These are phyloP conservation scores for Neoboletus subvelutipes DNA, from an alignment of 768 basidiomycete species.

Conservation along the genomic window DNA sequence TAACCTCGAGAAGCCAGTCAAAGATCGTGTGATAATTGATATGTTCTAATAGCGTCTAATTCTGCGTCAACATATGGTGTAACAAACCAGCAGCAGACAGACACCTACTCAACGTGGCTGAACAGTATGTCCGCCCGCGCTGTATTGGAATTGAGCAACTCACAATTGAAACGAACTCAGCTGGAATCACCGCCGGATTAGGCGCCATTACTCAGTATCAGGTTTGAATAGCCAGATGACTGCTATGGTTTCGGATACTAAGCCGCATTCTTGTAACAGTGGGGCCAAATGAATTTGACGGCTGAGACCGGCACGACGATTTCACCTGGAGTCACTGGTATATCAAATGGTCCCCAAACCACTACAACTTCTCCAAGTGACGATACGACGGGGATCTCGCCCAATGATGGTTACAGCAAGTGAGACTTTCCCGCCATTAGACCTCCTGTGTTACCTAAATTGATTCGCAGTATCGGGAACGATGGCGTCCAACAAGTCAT, in stretches of 20 bases:
- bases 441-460: conserved; percentile 1
- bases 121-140: conserved; percentile 35
- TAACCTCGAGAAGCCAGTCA: conserved; percentile 1
- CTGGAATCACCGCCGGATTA: conserved; percentile 40
- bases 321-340: conserved; percentile 28
- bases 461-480: conserved; percentile 27
- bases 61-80: conserved; percentile 45
- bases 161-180: conserved; percentile 25
- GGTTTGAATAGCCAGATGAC: conserved; percentile 14
- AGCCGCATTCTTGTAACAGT: conserved; percentile 35
- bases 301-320: conserved; percentile 47
- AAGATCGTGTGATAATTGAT: conserved; percentile 1
- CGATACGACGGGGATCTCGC: conserved; percentile 49
- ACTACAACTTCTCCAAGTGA: conserved; percentile 33
- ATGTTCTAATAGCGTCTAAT: conserved; percentile 13
- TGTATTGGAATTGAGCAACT: background rate
- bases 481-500: conserved; percentile 33
- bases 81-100: conserved; percentile 50
- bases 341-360: conserved; percentile 30
- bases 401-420: conserved; percentile 63
- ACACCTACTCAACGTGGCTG: conserved; percentile 57
- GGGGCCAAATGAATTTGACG: conserved; percentile 55
- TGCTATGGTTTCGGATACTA: conserved; percentile 1
- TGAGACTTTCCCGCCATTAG: conserved; percentile 16
- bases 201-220: conserved; percentile 32